Evolutionary conservation across 2,329 filamentous ascomycete genomes (phyloP), one percentile per base, ranked within the genome.

Genomic region (Sarocladium kiliense): DNA sequence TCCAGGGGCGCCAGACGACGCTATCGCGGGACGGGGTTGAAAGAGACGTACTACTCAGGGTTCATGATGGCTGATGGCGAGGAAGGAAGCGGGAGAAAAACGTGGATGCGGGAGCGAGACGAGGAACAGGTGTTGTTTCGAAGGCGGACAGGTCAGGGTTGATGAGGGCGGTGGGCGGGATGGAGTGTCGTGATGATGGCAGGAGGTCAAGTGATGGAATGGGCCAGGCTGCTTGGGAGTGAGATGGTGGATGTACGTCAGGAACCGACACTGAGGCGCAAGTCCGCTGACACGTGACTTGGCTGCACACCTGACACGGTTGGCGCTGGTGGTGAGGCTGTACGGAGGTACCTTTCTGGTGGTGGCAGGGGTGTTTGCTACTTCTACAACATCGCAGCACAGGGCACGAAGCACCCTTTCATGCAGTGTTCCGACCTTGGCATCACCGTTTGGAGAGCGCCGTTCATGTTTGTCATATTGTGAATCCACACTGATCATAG

Each of bases 41-140:
- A 61, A 66, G 19, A 85, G n/a, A 53, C 88, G 71, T 86, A 94
- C 89, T 82, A 94, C 89, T 94, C 89, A 72, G 89, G 89, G 82
- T 94, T 94, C 89, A 94, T 94, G 71, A 66, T 89, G 80, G 73
- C 69, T 70, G 68, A 26, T 26, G 56, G 36, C 41, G 39, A 45
- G 56, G 49, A 25, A 37, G 56, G 32, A 51, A 19, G 37, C 30
- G 6, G 30, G 39, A 26, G 26, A 37, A 32, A 54, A 54, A 21
- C 27, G 51, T 26, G 30, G n/a, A 56, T 30, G 47, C 39, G 18
- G 41, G 41, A 25, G 53, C 18, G 53, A 47, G 55, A 47, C 30
- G 50, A 42, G 53, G 44, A 54, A 39, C 27, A 12, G 54, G 16
- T 19, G 42, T 45, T 7, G 3, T 7, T 9, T 37, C 25, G 54